A percentile compares a stretch with the other conserved stretches of the same genome.
These are phyloP conservation scores for Filobasidium wieringae DNA, from an alignment of 768 basidiomycete species.

Conservation along the genomic window DNA sequence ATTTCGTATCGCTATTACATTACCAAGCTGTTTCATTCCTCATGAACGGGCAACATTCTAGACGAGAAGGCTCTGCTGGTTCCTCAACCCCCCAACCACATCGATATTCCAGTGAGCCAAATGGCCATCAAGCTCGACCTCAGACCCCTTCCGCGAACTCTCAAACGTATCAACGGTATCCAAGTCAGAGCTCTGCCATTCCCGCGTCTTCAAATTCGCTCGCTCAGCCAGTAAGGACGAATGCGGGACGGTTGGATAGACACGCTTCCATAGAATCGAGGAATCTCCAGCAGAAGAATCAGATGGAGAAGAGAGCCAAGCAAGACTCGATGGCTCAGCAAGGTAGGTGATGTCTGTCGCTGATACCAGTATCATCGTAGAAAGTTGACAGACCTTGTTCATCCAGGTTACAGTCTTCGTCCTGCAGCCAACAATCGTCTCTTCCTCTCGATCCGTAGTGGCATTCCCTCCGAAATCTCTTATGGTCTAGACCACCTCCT, in stretches of 20 bases:
- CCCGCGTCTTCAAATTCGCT: too few species aligned
- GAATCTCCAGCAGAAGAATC: background rate
- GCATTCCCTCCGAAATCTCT: constrained; percentile 65
- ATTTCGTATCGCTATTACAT: too few species aligned
- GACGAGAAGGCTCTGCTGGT: background rate
- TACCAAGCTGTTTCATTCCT: background rate
- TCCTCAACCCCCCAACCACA: too few species aligned
- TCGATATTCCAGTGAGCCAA: too few species aligned
- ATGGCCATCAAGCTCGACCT: too few species aligned
- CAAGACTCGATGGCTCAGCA: background rate
- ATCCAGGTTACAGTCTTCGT: constrained; percentile 56
- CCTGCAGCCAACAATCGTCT: constrained; percentile 68
- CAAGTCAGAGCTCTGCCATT: too few species aligned
- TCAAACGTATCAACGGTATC: too few species aligned
- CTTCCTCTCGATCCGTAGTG: constrained; percentile 76
- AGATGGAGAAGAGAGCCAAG: background rate
- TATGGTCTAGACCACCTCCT: constrained; percentile 84
- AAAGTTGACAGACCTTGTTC: background rate
- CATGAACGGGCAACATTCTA: background rate
- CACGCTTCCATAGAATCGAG: background rate
- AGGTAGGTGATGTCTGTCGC: background rate
- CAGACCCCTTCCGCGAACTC: too few species aligned
- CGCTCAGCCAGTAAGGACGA: too few species aligned
- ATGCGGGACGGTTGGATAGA: too few species aligned
- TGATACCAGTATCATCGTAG: background rate